Percentiles rank a stretch among this genome's conserved stretches.
Conservation (phyloP, 306 rosid genomes). For the Cucurbita moschata region DNA sequence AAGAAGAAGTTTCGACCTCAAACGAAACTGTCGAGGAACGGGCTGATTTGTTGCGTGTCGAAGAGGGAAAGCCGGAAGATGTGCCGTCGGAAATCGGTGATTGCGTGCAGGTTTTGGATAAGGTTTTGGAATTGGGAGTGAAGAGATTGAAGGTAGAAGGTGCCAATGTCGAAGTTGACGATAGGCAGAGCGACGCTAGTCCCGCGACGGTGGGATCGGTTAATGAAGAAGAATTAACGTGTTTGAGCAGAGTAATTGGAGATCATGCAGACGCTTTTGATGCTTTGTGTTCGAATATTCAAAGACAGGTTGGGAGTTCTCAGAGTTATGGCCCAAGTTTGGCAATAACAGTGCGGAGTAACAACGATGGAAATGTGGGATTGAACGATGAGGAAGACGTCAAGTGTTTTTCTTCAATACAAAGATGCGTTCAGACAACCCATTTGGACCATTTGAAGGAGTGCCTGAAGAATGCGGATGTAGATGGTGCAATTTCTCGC, state of each 20-base stretch:
- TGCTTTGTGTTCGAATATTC: conserved; percentile 53
- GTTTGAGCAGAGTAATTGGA: conserved; percentile 48
- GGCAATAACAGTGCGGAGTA: conserved; percentile 25
- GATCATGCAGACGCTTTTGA: conserved; percentile 49
- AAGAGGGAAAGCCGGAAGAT: conserved; percentile 19
- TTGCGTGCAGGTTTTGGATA: conserved; percentile 41
- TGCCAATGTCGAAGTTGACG: conserved; percentile 11
- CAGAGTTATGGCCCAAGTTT: conserved; percentile 43
- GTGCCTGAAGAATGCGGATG: conserved; percentile 33
- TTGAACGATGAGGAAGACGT: conserved; percentile 38
- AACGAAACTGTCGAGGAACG: conserved; percentile 18
- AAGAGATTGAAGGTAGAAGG: conserved; percentile 42
- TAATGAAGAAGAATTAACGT: conserved; percentile 44
- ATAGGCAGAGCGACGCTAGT: conserved; percentile 8
- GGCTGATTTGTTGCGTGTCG: conserved; percentile 10
- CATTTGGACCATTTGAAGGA: conserved; percentile 64
- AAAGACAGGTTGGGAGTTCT: conserved; percentile 42
- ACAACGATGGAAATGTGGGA: conserved; percentile 9
- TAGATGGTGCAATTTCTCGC: conserved; percentile 39
- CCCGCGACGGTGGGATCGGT: conserved; percentile 10
- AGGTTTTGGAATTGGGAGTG: conserved; percentile 57
- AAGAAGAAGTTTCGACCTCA: conserved; percentile 9
- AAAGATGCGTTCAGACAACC: conserved; percentile 47
- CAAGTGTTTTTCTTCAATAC: conserved; percentile 41
- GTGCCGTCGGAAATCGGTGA: conserved; percentile 14